Base-by-base conservation (phyloP, 1,284 basidiomycete genomes). In the Sporisorium exsertum region DNA sequence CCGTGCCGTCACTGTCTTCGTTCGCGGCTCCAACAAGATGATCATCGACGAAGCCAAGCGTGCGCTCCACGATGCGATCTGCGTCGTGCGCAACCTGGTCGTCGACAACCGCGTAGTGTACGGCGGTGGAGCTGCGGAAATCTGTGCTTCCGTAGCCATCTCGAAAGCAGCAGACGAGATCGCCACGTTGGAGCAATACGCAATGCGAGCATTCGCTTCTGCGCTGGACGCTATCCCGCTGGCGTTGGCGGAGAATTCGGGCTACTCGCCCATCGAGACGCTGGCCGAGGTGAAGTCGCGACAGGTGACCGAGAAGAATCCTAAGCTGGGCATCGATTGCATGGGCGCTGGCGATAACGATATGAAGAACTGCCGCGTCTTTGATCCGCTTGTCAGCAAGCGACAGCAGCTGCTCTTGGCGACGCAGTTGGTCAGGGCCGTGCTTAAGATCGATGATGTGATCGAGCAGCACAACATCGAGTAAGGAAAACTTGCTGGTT, bases 21-120 rank as follows among this genome's bases (percentile, higher is more conserved):
- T 99, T 10, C 90, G 96, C 45, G 96, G 97, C 40, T 94, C 92
- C 84, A 99, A 99, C 88, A 99, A 99, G 88, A 99, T 99, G 96
- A 79, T 80, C 83, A 95, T 99, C 74, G 96, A 99, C 85, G 96
- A 99, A 87, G 96, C 95, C 63, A 98, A 98, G 87, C 93, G 96
- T 57, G 95, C 96, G 6, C 88, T 99, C 46, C 96, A 99, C 86
- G 96, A 99, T 86, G 95, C 97, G 26, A 92, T 99, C 80, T 99
- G 96, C 82, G 96, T 93, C 20, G 96, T 98, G 35, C 92, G 97
- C 74, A 99, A 97, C 86, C 89, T 99, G 52, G 91, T 99, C 49
- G 91, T 92, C 35, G 96, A 99, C 87, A 95, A 97, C 87, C 92
- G 96, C 53, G 94, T 99, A 40, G 96, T 99, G 0, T 99, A 98